Base-by-base conservation (phyloP, 2,329 filamentous ascomycete species). In the Exserohilum rostratum region DNA sequence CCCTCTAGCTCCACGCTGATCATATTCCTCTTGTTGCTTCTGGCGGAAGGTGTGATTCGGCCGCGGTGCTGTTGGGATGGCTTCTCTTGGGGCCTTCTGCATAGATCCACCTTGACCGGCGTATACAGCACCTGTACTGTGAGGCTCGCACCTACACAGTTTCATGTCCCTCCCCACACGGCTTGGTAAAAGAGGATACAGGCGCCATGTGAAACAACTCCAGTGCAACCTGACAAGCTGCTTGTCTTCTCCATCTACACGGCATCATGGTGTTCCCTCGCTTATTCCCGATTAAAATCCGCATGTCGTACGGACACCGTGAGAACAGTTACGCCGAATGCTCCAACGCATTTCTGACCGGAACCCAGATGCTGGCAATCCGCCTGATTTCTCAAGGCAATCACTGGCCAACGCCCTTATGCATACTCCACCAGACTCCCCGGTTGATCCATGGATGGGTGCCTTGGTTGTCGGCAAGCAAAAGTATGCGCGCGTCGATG, bases 101-200 rank as follows among this genome's bases (percentile, higher is more conserved):
- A 22, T 5, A 15, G 44, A 25, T 37, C 52, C 37, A 58, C 55
- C 50, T 44, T 54, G 51, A 46, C 45, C 51, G 42, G 42, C 46
- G 27, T 20, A 50, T 47, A 54, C 46, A 50, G n/a, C 43, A 11
- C n/a, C 22, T 17, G 11, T 5, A 17, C 18, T 30, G 11, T 7
- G 20, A 27, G n/a, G 43, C 17, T 31, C 31, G n/a, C 31, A 46
- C 31, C 15, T 18, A n/a, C 6, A 10, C 11, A 20, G 43, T 46
- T 35, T 46, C 29, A 27, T 17, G 31, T 13, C 22, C 13, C 31
- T 33, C 18, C 30, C 30, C 30, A n/a, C 22, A 13, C 18, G 18
- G 13, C 31, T 46, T 25, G 31, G 13, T 12, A 25, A 6, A 13
- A 13, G n/a, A 46, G 20, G 25, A 35, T 17, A n/a, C 31, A 13